Evolutionary conservation across 176 grass and related monocot species (phyloP).

Genomic region (Elymus sibiricus): DNA sequence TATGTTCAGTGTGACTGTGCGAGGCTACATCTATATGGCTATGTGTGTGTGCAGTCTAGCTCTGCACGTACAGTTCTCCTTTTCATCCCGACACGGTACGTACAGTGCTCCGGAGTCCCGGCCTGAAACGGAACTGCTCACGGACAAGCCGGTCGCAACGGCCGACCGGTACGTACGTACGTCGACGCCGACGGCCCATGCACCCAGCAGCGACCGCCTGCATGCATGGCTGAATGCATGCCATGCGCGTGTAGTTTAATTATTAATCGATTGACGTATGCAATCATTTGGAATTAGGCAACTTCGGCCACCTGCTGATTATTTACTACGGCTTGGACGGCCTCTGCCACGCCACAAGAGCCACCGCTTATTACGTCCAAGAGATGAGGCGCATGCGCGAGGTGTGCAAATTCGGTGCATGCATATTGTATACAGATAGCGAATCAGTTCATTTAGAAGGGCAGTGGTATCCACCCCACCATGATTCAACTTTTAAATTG

Average conservation of each 20-base stretch:
- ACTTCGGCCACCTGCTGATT: no score
- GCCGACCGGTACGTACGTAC: neutral
- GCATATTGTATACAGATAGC: no score
- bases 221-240: neutral
- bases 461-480: no score
- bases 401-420: no score
- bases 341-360: no score
- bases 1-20: neutral
- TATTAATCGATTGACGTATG: neutral
- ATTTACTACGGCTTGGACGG: no score
- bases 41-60: neutral
- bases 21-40: neutral
- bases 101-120: neutral
- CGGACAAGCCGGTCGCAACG: conserved; percentile 23
- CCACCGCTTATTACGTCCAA: no score
- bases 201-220: neutral
- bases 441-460: no score
- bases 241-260: neutral
- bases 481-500: no score
- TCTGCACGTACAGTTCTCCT: neutral
- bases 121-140: conserved; percentile 21
- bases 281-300: neutral
- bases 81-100: neutral
- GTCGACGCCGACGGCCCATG: neutral
- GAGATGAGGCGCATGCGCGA: no score